Conservation (phyloP, 331 rosid species). For the Telfairia occidentalis region DNA sequence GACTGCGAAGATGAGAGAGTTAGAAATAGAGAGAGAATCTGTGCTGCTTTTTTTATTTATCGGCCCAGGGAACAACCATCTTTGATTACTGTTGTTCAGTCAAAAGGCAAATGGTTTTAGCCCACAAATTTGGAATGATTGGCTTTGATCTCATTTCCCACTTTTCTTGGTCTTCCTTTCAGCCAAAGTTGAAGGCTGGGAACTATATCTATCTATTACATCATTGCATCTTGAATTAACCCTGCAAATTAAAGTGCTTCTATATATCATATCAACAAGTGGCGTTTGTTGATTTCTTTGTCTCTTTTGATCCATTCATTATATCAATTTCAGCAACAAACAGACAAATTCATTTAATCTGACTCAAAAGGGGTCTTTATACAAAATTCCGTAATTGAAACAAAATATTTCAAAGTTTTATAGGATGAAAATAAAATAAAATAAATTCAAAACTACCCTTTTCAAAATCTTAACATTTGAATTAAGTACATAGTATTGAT, state of each 20-base stretch:
- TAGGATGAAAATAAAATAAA: no score
- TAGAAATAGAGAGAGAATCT: background rate
- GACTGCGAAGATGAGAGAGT: background rate
- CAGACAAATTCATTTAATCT: background rate
- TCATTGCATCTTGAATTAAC: background rate
- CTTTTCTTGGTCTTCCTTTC: conserved; percentile 19
- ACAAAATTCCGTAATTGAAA: no score
- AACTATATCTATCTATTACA: background rate
- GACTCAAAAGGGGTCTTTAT: no score
- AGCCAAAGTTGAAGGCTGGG: background rate
- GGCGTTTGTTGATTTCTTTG: background rate
- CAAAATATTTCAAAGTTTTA: no score
- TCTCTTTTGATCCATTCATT: background rate
- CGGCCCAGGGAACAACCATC: conserved; percentile 2
- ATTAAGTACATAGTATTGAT: no score
- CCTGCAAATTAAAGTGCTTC: background rate
- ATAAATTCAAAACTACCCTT: no score
- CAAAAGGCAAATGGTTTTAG: conserved; percentile 14
- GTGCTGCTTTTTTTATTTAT: background rate
- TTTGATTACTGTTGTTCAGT: conserved; percentile 24
- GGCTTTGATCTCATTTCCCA: conserved; percentile 18
- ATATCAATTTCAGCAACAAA: background rate
- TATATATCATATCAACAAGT: background rate
- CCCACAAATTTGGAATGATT: conserved; percentile 20
- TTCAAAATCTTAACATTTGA: no score